phyloP scores from a whole-genome alignment of 1,284 basidiomycete species.

The Cerioporus squamosus region DNA sequence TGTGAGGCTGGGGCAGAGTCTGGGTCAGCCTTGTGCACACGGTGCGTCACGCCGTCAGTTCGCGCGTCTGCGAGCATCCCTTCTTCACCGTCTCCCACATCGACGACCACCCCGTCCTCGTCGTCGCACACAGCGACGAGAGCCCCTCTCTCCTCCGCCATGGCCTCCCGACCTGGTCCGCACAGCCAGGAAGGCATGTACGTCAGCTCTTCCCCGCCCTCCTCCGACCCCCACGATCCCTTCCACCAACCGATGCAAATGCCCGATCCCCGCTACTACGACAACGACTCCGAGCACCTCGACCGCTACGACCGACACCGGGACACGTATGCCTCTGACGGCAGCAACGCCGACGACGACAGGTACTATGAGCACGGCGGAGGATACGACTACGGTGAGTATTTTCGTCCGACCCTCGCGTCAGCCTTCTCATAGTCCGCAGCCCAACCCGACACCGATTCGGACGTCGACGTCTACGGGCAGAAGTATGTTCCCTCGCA shows the following conservation, averaged over 20 bases:
- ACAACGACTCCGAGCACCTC: conserved; percentile 75
- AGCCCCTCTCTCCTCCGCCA: conserved; percentile 21
- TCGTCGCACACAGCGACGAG: conserved; percentile 24
- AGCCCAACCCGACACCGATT: conserved; percentile 75
- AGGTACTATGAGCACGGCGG: conserved; percentile 67
- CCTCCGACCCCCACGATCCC: conserved; percentile 51
- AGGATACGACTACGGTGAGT: conserved; percentile 59
- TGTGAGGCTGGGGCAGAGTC: background rate
- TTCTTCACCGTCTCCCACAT: conserved; percentile 5
- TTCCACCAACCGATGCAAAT: conserved; percentile 48
- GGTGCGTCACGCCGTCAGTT: background rate
- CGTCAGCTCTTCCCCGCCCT: conserved; percentile 36
- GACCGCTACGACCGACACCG: conserved; percentile 56
- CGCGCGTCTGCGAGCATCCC: conserved; percentile 2
- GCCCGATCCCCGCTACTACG: conserved; percentile 56
- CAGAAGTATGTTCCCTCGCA: conserved; percentile 71
- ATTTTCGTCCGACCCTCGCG: conserved; percentile 20
- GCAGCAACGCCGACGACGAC: conserved; percentile 65
- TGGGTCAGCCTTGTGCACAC: no score
- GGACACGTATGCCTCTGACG: conserved; percentile 73
- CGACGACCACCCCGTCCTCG: conserved; percentile 1
- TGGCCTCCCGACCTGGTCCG: conserved; percentile 36
- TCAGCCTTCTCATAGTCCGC: conserved; percentile 28
- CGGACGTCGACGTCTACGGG: conserved; percentile 73
- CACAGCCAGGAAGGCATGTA: conserved; percentile 39